Evolutionary conservation across 2,329 filamentous ascomycete species (phyloP), one percentile per base, ranked within the genome.

Genomic region (Mycogone perniciosa): DNA sequence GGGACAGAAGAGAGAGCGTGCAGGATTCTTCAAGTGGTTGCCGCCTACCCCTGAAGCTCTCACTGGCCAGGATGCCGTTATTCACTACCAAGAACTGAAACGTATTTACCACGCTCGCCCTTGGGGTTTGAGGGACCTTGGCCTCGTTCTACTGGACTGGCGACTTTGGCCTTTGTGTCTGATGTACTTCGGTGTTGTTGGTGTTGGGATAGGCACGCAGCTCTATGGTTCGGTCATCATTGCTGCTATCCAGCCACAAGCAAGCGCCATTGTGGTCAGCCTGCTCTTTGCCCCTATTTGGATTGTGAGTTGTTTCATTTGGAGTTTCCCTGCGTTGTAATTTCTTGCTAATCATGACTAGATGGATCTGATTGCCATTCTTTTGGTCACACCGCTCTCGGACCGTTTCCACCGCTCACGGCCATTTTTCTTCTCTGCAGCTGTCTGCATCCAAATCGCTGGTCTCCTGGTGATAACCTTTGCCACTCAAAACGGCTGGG

Each of bases 141-240:
- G 74, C 27, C 71, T 74, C 27, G 87, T 95, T 1, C 71, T 95
- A 31, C 75, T 87, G 34, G 90, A 96, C 68, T 95, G 89, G 90
- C 81, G 89, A 3, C 75, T 95, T 13, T 96, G 89, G 86, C 90
- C 90, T 1, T 69, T 96, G 57, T 77, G 85, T 1, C 64, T 95
- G 48, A 96, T 96, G 90, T 96, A 96, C 70, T 95, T 96, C 70
- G 90, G 90, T 20, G 90, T 96, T 3, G 90, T 96, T 1, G 90
- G 90, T 26, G 90, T 95, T 3, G 90, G 90, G 7, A 95, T 95
- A 55, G 90, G 89, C 41, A 90, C 89, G 1, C 89, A 95, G 69
- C 81, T 88, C 43, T 96, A 96, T 63, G 88, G 86, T 31, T 92
- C 85, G 3, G 82, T 95, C 57, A 95, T 96, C 60, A 93, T 96